Evolutionary conservation across 2,329 filamentous ascomycete genomes (phyloP).

Genomic region (Aspergillus pseudoviridinutans): DNA sequence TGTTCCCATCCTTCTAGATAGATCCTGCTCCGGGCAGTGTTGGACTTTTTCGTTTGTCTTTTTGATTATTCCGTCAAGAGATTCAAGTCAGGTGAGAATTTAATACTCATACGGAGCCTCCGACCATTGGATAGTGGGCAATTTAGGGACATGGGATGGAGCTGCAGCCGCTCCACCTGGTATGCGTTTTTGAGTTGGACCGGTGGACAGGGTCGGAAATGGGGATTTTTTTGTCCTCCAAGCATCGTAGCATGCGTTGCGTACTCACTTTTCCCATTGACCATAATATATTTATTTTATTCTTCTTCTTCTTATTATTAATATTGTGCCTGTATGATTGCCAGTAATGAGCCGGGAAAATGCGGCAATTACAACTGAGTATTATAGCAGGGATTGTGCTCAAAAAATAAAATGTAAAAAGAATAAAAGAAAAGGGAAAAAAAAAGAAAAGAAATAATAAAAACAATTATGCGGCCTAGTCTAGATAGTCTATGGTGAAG

Average conservation of each 20-base stretch:
- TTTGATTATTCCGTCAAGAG: neutral
- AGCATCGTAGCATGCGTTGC: neutral
- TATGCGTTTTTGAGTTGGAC: conserved; percentile 14
- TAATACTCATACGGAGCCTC: neutral
- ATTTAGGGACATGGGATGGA: neutral
- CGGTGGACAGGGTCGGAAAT: neutral
- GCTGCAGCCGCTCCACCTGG: neutral
- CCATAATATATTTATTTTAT: neutral
- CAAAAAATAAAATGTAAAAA: too few relatives aligned
- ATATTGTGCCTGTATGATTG: neutral
- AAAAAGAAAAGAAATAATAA: too few relatives aligned
- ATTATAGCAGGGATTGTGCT: neutral
- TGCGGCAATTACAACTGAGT: neutral
- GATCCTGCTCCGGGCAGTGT: conserved; percentile 6
- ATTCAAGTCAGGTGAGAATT: neutral
- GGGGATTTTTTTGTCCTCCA: neutral
- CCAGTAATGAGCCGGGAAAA: neutral
- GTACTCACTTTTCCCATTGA: neutral
- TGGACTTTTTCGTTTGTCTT: neutral
- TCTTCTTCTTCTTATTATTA: neutral
- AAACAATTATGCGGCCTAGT: too few relatives aligned
- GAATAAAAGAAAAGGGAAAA: too few relatives aligned
- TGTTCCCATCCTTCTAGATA: conserved; percentile 4
- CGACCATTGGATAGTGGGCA: conserved; percentile 2
- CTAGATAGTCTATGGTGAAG: too few relatives aligned